These are phyloP conservation scores for Fragaria vesca DNA, from an alignment of 306 rosid genomes.

Conservation along the genomic window DNA sequence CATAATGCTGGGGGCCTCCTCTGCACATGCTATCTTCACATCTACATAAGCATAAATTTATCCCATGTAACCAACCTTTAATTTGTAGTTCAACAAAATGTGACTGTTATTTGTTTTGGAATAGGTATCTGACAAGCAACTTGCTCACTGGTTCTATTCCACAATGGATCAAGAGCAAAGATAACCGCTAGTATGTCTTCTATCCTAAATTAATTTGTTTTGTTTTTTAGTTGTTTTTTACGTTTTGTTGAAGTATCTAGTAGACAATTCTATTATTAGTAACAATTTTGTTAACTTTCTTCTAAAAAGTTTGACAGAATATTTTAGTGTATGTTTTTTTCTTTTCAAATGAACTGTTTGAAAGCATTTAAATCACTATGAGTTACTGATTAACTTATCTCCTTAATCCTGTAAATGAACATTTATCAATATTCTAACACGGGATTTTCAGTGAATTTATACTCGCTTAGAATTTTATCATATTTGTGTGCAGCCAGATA, in stretches of 20 bases:
- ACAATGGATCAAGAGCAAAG: not conserved
- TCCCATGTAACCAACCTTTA: too few species aligned
- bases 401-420: not conserved
- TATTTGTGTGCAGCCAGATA: constrained; percentile 4
- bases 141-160: constrained; percentile 13
- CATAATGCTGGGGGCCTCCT: not conserved
- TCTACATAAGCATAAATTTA: too few species aligned
- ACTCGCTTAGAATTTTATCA: not conserved
- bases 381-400: too few species aligned
- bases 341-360: not conserved
- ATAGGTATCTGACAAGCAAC: constrained; percentile 19
- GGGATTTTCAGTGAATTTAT: too few species aligned
- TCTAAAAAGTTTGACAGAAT: too few species aligned
- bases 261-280: too few species aligned
- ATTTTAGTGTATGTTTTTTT: too few species aligned
- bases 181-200: not conserved
- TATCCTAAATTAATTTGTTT: not conserved
- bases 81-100: too few species aligned
- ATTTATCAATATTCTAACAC: not conserved
- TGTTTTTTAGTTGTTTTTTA: not conserved
- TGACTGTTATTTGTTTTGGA: not conserved
- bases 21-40: too few species aligned
- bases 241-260: too few species aligned
- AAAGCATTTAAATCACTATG: not conserved
- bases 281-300: too few species aligned